Conservation (phyloP, 2,329 filamentous ascomycete genomes). For the Xylariaceae sp. region DNA sequence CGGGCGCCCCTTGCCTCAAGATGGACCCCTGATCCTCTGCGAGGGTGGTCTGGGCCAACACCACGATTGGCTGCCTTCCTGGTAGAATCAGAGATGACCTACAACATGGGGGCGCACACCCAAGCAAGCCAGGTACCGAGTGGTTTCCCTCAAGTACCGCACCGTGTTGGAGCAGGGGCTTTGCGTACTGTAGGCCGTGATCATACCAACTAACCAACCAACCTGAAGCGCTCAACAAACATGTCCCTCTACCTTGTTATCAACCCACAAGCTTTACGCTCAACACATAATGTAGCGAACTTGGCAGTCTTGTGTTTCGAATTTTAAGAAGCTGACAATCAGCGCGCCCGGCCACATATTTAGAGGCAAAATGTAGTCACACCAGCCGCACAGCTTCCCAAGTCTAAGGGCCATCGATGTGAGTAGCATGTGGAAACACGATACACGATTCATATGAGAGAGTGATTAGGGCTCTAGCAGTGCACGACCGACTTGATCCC, state of each 20-base stretch:
- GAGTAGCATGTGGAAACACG: no score
- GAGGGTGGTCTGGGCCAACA: conserved; percentile 25
- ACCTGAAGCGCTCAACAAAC: conserved; percentile 12
- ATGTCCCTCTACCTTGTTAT: not conserved
- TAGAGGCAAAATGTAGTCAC: no score
- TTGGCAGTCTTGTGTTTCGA: no score
- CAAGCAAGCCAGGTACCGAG: conserved; percentile 38
- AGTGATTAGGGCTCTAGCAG: no score
- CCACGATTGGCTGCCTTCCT: conserved; percentile 38
- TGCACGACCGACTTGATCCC: no score
- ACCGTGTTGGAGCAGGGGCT: conserved; percentile 11
- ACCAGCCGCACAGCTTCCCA: no score
- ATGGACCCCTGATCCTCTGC: conserved; percentile 37
- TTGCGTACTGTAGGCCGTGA: conserved; percentile 16
- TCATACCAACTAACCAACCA: no score
- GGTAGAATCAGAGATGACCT: conserved; percentile 33
- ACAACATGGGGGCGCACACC: conserved; percentile 33
- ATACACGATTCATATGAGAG: no score
- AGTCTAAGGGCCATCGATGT: no score
- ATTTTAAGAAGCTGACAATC: no score
- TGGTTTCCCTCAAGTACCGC: conserved; percentile 27
- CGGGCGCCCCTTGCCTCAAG: conserved; percentile 38
- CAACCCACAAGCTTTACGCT: not conserved
- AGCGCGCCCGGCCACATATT: no score
- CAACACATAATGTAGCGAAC: no score